A percentile compares a stretch with the other conserved stretches of the same genome.
phyloP scores from a whole-genome alignment of 78 protist species.

The Parvularia atlantis region DNA sequence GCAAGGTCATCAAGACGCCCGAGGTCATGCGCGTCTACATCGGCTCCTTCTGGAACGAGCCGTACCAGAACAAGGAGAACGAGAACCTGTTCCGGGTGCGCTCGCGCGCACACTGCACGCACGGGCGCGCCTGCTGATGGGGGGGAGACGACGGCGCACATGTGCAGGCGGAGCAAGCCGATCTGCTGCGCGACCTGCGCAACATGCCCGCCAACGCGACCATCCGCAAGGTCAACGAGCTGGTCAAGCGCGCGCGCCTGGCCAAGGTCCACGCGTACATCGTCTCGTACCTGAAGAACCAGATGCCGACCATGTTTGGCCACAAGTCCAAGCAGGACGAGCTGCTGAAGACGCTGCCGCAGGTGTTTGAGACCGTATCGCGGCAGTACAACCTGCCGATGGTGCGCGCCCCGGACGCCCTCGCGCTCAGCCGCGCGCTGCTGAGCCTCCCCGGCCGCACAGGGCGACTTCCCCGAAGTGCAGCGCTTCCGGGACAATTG shows the following conservation, averaged over 20 bases:
- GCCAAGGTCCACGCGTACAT: slow-evolving; percentile 57
- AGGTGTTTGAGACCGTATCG: slow-evolving; percentile 37
- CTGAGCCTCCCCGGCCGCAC: slow-evolving; percentile 8
- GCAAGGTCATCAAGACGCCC: slow-evolving; percentile 55
- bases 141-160: too few relatives aligned
- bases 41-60: slow-evolving; percentile 81
- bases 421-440: background rate
- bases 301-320: slow-evolving; percentile 68
- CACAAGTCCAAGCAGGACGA: slow-evolving; percentile 47
- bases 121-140: slow-evolving; percentile 29
- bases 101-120: too few relatives aligned
- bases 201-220: slow-evolving; percentile 45
- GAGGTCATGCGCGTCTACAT: slow-evolving; percentile 78
- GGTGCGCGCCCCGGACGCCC: background rate
- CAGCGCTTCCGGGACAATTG: slow-evolving; percentile 14
- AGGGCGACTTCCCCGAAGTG: slow-evolving; percentile 71
- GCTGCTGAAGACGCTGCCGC: slow-evolving; percentile 35
- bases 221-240: slow-evolving; percentile 58
- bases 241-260: slow-evolving; percentile 68
- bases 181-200: slow-evolving; percentile 40
- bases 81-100: slow-evolving; percentile 46
- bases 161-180: slow-evolving; percentile 24
- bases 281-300: slow-evolving; percentile 19
- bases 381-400: slow-evolving; percentile 13
- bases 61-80: slow-evolving; percentile 31